Conservation (phyloP, 2,329 filamentous ascomycete genomes). For the Calonectria multiphialidica region DNA sequence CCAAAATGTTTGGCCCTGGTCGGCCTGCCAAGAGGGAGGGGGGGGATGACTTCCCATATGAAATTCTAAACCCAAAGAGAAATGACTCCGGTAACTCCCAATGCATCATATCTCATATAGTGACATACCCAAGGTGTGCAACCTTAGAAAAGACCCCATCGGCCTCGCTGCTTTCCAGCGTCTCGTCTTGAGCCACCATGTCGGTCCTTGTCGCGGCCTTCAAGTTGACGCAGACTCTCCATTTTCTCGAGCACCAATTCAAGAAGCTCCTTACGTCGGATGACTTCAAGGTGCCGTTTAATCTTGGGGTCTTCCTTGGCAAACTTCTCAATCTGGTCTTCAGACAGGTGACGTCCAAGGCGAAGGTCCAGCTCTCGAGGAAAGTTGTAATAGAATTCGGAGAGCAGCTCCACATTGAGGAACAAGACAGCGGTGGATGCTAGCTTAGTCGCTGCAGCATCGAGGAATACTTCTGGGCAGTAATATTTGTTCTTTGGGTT, state of each 20-base stretch:
- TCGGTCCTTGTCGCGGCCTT: slow-evolving; percentile 76
- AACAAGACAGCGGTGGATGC: slow-evolving; percentile 96
- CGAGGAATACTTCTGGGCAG: slow-evolving; percentile 97
- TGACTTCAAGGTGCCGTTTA: slow-evolving; percentile 88
- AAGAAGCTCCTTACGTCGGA: slow-evolving; percentile 89
- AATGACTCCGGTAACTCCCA: slow-evolving; percentile 46
- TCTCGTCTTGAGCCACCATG: slow-evolving; percentile 42
- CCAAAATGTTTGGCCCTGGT: slow-evolving; percentile 12
- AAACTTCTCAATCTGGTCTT: slow-evolving; percentile 87
- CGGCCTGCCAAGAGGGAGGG: slow-evolving; percentile 5
- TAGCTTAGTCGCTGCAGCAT: slow-evolving; percentile 94
- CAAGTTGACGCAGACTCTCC: slow-evolving; percentile 87
- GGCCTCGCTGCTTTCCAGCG: slow-evolving; percentile 55
- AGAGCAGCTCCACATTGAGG: slow-evolving; percentile 95
- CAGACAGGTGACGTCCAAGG: slow-evolving; percentile 83
- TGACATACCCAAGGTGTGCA: background rate
- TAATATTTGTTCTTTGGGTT: slow-evolving; percentile 91
- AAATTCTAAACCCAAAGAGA: slow-evolving; percentile 41
- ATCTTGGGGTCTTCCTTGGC: slow-evolving; percentile 95
- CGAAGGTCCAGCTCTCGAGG: slow-evolving; percentile 90
- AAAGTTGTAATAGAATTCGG: slow-evolving; percentile 98
- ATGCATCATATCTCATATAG: slow-evolving; percentile 43
- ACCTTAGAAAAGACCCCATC: slow-evolving; percentile 64
- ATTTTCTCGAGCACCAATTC: slow-evolving; percentile 97
- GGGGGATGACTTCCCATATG: slow-evolving; percentile 3